phyloP scores from a whole-genome alignment of 345 rosid genomes.

The Litchi chinensis region DNA sequence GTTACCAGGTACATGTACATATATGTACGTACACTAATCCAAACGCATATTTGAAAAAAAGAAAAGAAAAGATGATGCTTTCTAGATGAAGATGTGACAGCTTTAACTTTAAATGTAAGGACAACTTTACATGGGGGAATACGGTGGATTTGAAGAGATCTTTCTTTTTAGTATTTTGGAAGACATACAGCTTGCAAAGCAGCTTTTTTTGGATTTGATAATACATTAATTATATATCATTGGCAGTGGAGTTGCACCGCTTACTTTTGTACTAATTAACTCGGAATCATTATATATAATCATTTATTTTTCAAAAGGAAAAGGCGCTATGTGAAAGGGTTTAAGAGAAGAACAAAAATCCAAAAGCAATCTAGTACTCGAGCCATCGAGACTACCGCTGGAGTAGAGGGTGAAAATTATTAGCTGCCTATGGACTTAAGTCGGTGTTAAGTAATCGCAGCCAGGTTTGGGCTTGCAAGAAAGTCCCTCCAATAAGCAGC shows the following conservation, averaged over 20 bases:
- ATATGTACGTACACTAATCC: neutral
- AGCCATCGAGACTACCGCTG: neutral
- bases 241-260: neutral
- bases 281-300: neutral
- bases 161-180: neutral
- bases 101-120: neutral
- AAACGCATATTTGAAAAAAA: neutral
- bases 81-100: neutral
- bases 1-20: neutral
- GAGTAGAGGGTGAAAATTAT: neutral
- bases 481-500: no score
- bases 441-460: neutral
- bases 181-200: neutral
- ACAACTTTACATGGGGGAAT: neutral
- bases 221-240: neutral
- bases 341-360: neutral
- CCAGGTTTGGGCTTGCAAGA: no score
- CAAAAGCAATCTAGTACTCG: neutral
- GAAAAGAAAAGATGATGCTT: neutral
- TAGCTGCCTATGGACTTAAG: neutral
- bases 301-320: neutral
- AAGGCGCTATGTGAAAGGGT: neutral
- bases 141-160: neutral
- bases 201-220: neutral
- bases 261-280: neutral